Evolutionary conservation across 345 rosid species (phyloP).

Genomic region (Populus pruinosa): DNA sequence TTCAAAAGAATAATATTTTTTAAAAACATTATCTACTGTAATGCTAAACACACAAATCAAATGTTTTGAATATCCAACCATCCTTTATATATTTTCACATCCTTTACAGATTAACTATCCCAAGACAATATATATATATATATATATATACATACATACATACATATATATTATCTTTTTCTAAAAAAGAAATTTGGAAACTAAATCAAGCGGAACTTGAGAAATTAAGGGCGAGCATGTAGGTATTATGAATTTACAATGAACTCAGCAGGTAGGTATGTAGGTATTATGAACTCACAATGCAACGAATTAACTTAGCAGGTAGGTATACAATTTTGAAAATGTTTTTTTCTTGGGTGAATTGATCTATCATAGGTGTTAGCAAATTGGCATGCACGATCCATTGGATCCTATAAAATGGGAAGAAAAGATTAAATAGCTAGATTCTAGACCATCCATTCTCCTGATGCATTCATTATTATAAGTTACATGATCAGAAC

Average conservation of each 20-base stretch:
- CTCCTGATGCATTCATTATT: not conserved
- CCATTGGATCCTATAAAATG: not conserved
- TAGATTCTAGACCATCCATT: not conserved
- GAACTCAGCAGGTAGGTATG: not conserved
- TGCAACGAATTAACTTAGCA: not conserved
- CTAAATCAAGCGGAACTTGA: not conserved
- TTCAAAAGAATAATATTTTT: too few relatives aligned
- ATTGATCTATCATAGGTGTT: not conserved
- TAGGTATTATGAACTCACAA: not conserved
- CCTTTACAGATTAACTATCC: too few relatives aligned
- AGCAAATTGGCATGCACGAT: not conserved
- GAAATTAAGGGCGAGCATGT: not conserved
- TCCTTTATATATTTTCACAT: not conserved
- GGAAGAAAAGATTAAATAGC: not conserved
- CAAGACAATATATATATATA: not conserved
- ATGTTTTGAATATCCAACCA: not conserved
- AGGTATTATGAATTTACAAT: too few relatives aligned
- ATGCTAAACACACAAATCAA: too few relatives aligned
- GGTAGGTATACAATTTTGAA: not conserved
- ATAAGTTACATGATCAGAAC: not conserved
- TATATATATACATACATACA: too few relatives aligned
- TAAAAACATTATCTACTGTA: fast-evolving
- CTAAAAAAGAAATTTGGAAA: not conserved
- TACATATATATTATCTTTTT: not conserved
- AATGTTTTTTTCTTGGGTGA: not conserved